phyloP scores from a whole-genome alignment of 2,329 filamentous ascomycete species.

The Orbilia ellipsospora region DNA sequence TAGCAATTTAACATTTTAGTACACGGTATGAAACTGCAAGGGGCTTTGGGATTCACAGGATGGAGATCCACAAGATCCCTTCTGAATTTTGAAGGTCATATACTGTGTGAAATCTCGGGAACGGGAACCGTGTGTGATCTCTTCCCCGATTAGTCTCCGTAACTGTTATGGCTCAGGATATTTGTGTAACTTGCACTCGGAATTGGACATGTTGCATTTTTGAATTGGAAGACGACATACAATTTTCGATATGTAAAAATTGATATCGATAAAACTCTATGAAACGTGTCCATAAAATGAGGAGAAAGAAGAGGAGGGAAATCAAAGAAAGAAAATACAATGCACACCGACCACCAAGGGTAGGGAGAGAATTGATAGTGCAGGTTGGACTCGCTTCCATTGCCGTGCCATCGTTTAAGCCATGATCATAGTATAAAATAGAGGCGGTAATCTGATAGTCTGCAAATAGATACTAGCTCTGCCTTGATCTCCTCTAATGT shows the following conservation, averaged over 20 bases:
- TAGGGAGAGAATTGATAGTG: no score
- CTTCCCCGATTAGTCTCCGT: background rate
- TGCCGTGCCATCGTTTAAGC: background rate
- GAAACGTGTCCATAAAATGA: background rate
- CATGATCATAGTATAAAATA: slow-evolving; percentile 48
- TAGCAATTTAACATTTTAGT: no score
- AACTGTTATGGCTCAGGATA: background rate
- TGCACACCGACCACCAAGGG: no score
- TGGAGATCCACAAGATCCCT: slow-evolving; percentile 4
- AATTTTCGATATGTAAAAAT: background rate
- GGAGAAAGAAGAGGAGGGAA: background rate
- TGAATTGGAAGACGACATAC: background rate
- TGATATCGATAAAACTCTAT: background rate
- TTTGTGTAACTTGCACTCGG: slow-evolving; percentile 13
- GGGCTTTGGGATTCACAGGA: background rate
- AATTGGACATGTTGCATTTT: slow-evolving; percentile 53
- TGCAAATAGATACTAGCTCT: slow-evolving; percentile 50
- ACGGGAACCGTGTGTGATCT: slow-evolving; percentile 26
- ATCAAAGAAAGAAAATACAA: background rate
- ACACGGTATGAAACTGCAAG: slow-evolving; percentile 12
- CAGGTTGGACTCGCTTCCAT: background rate
- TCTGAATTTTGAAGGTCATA: slow-evolving; percentile 12
- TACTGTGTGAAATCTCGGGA: slow-evolving; percentile 16
- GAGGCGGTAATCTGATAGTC: slow-evolving; percentile 29
- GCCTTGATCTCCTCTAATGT: slow-evolving; percentile 35